Conservation (phyloP, 148 eudicot species). For the Vaccinium myrtillus region DNA sequence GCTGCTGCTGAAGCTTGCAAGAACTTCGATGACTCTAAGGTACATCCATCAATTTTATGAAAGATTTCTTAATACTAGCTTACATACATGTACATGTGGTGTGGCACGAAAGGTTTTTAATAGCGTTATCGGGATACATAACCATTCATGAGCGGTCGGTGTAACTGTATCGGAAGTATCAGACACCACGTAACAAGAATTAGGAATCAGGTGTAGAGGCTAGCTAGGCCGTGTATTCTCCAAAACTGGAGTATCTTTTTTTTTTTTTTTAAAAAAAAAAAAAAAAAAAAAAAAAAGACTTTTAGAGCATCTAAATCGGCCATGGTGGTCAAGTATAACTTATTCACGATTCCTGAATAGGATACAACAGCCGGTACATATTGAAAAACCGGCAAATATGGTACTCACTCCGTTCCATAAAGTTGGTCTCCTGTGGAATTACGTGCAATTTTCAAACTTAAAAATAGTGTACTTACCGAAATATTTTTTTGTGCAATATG, state of each 20-base stretch:
- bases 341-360: background rate
- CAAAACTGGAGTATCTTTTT: too few relatives aligned
- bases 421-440: too few relatives aligned
- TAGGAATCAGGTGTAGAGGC: too few relatives aligned
- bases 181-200: background rate
- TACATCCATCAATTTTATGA: background rate
- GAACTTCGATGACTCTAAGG: constrained; percentile 65
- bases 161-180: background rate
- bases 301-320: background rate
- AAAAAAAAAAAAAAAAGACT: background rate
- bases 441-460: too few relatives aligned
- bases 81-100: background rate
- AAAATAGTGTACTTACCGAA: too few relatives aligned
- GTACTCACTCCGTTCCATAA: too few relatives aligned
- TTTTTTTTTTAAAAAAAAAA: too few relatives aligned
- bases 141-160: background rate
- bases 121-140: background rate
- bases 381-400: too few relatives aligned
- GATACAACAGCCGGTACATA: background rate
- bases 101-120: background rate
- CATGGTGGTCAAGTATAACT: background rate
- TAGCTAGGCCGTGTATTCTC: background rate
- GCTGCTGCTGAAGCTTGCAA: constrained; percentile 75
- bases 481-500: too few relatives aligned
- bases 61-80: background rate